phyloP scores from a whole-genome alignment of 2,329 filamentous ascomycete genomes.

The Pseudocercospora musae region DNA sequence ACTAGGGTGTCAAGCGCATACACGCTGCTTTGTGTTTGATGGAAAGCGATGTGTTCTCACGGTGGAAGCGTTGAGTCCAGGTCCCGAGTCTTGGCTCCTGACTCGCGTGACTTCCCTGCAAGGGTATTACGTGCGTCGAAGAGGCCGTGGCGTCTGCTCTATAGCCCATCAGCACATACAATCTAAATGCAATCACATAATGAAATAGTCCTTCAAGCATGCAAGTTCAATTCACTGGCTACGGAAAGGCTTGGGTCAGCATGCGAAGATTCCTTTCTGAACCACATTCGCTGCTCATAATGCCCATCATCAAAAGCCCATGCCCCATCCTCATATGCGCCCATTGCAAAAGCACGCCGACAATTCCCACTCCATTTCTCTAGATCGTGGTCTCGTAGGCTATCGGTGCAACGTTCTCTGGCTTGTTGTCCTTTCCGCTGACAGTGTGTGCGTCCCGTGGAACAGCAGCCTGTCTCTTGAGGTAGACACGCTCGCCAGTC shows the following conservation, averaged over 20 bases:
- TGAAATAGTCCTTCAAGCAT: constrained; percentile 17
- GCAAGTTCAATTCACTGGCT: constrained; percentile 27
- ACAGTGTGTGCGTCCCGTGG: constrained; percentile 80
- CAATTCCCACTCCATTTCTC: constrained; percentile 33
- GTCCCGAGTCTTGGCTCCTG: background rate
- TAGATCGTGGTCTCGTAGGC: constrained; percentile 99
- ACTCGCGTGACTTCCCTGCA: constrained; percentile 1
- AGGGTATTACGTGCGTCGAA: background rate
- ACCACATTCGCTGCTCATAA: constrained; percentile 12
- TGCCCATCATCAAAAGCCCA: constrained; percentile 19
- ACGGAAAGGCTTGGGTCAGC: constrained; percentile 21
- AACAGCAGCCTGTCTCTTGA: constrained; percentile 83
- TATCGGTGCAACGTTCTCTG: constrained; percentile 87
- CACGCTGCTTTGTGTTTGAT: constrained; percentile 3
- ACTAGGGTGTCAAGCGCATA: background rate
- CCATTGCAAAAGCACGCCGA: constrained; percentile 20
- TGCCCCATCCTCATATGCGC: constrained; percentile 22
- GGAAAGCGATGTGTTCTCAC: constrained; percentile 5
- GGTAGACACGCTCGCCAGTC: constrained; percentile 78
- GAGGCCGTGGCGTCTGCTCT: background rate
- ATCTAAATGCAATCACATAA: background rate
- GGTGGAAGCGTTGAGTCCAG: background rate
- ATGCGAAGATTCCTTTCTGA: constrained; percentile 12
- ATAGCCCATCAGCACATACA: background rate
- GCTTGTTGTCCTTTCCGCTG: constrained; percentile 74